Evolutionary conservation across 2,329 filamentous ascomycete genomes (phyloP).

Genomic region (Hypoxylon sp.): DNA sequence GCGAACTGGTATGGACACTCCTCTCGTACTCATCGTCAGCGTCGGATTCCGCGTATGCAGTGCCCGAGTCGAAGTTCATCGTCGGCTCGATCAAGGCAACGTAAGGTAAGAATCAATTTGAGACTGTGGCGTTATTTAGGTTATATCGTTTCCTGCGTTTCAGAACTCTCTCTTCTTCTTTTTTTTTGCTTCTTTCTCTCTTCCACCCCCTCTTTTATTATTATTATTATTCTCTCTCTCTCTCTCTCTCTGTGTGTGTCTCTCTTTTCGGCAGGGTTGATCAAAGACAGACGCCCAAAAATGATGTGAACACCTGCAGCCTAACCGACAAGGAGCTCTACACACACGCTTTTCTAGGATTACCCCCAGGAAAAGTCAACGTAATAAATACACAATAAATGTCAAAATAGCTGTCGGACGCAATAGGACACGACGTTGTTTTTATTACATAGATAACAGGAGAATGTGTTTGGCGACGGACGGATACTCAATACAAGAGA

Average conservation of each 20-base stretch:
- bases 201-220: slow-evolving; percentile 21
- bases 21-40: slow-evolving; percentile 88
- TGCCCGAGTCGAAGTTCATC: slow-evolving; percentile 76
- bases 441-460: slow-evolving; percentile 6
- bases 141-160: slow-evolving; percentile 35
- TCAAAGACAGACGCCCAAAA: slow-evolving; percentile 27
- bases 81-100: slow-evolving; percentile 41
- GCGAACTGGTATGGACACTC: slow-evolving; percentile 77
- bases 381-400: slow-evolving; percentile 19
- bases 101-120: slow-evolving; percentile 33
- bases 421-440: slow-evolving; percentile 14
- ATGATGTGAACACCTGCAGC: slow-evolving; percentile 17
- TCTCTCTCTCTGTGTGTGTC: slow-evolving; percentile 6
- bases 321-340: slow-evolving; percentile 30
- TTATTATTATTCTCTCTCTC: not conserved
- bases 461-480: not conserved
- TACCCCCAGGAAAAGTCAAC: slow-evolving; percentile 17
- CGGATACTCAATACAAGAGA: slow-evolving; percentile 5
- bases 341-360: slow-evolving; percentile 18
- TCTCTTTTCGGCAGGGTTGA: slow-evolving; percentile 15
- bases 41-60: slow-evolving; percentile 83
- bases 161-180: slow-evolving; percentile 27
- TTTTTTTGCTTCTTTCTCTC: slow-evolving; percentile 32
- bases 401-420: slow-evolving; percentile 19
- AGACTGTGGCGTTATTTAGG: slow-evolving; percentile 41